These are phyloP conservation scores for Kodamaea lidongshanica DNA, from an alignment of 805 yeast species.

Conservation along the genomic window DNA sequence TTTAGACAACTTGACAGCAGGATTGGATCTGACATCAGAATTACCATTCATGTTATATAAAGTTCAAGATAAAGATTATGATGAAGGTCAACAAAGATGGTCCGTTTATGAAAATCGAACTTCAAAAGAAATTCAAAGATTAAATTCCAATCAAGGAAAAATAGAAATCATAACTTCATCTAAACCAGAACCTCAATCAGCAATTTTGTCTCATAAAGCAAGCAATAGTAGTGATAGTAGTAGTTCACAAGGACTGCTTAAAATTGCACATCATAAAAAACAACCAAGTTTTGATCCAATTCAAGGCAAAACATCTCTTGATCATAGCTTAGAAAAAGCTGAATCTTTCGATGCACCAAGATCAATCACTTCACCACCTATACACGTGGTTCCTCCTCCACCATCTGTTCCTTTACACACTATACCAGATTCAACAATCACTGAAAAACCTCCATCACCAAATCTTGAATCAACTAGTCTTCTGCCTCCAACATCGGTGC, in stretches of 20 bases:
- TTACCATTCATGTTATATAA: conserved; percentile 26
- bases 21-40: conserved; percentile 20
- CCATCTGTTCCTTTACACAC: too few relatives aligned
- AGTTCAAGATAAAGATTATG: conserved; percentile 23
- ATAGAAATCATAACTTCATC: too few relatives aligned
- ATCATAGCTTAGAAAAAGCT: too few relatives aligned
- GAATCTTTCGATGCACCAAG: too few relatives aligned
- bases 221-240: conserved; percentile 4
- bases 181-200: conserved; percentile 5
- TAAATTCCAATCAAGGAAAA: too few relatives aligned
- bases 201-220: conserved; percentile 2
- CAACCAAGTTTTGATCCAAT: too few relatives aligned
- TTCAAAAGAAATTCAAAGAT: conserved; percentile 6
- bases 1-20: conserved; percentile 21
- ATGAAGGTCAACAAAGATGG: conserved; percentile 21
- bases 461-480: conserved; percentile 2
- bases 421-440: neutral
- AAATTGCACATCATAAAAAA: too few relatives aligned
- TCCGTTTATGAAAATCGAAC: conserved; percentile 17
- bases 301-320: too few relatives aligned
- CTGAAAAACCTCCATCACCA: neutral
- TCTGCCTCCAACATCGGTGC: conserved; percentile 4
- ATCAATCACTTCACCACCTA: too few relatives aligned
- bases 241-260: too few relatives aligned
- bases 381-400: too few relatives aligned